Evolutionary conservation across 164 flowering plant genomes (phyloP).

Genomic region (Magnolia kwangsiensis): DNA sequence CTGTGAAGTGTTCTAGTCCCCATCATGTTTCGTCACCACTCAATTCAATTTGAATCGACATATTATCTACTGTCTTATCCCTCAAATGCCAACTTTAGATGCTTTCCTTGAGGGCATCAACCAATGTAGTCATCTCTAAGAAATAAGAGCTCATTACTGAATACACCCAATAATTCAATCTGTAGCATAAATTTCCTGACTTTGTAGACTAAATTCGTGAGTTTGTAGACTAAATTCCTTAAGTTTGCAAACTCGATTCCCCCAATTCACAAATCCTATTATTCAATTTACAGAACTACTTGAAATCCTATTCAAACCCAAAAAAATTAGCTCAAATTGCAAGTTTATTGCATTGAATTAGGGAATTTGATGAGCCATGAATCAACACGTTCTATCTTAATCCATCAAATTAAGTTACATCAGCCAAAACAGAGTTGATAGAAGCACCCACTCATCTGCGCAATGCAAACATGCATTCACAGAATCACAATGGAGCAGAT

Average conservation of each 20-base stretch:
- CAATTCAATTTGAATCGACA: neutral
- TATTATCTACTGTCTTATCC: neutral
- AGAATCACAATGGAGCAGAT: neutral
- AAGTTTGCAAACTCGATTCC: neutral
- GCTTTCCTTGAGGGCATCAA: neutral
- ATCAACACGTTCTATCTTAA: neutral
- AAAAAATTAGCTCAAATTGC: neutral
- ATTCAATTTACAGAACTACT: neutral
- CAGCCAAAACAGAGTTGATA: neutral
- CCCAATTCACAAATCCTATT: neutral
- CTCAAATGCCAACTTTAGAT: neutral
- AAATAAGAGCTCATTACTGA: neutral
- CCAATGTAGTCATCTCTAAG: neutral
- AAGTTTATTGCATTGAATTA: neutral
- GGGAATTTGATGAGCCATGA: neutral
- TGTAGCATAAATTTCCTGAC: too few relatives aligned
- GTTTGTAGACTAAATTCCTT: too few relatives aligned
- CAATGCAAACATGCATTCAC: neutral
- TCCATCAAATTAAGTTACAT: neutral
- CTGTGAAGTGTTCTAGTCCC: too few relatives aligned
- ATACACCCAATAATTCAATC: too few relatives aligned
- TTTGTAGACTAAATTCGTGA: too few relatives aligned
- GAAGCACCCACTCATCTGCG: neutral
- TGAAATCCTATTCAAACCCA: neutral
- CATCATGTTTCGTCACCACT: neutral